phyloP scores from a whole-genome alignment of 2,329 filamentous ascomycete species.

The Emericellopsis cladophorae region DNA sequence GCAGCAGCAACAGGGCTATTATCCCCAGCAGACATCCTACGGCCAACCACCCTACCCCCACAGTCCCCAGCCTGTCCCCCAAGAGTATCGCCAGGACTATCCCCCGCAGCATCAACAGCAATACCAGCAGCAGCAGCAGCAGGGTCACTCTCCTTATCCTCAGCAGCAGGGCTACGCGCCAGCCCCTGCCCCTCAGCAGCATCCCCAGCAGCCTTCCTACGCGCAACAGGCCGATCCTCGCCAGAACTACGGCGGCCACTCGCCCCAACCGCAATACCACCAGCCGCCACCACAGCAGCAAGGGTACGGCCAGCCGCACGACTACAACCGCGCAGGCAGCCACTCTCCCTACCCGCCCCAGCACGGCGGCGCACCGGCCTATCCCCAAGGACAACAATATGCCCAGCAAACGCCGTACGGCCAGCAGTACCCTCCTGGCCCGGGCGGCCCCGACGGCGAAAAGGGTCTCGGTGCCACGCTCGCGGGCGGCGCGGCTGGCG shows the following conservation, averaged over 20 bases:
- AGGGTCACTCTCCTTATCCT: conserved; percentile 3
- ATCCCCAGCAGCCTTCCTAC: conserved; percentile 3
- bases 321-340: background rate
- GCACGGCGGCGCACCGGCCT: conserved; percentile 6
- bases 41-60: conserved; percentile 9
- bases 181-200: background rate
- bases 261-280: conserved; percentile 1
- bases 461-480: conserved; percentile 42
- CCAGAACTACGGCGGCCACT: conserved; percentile 4
- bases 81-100: conserved; percentile 7
- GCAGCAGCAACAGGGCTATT: conserved; percentile 6
- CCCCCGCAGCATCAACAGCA: conserved; percentile 11
- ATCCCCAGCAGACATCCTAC: conserved; percentile 9
- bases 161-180: conserved; percentile 7
- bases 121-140: background rate
- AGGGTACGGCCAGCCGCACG: background rate
- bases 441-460: conserved; percentile 25
- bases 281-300: conserved; percentile 3
- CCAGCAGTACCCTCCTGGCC: conserved; percentile 9
- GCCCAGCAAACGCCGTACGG: conserved; percentile 16
- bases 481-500: conserved; percentile 39
- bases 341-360: conserved; percentile 1
- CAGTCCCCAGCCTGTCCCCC: conserved; percentile 7
- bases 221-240: conserved; percentile 1
- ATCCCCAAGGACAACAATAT: conserved; percentile 2